Conservation (phyloP, 306 rosid genomes). For the Rosa multiflora region DNA sequence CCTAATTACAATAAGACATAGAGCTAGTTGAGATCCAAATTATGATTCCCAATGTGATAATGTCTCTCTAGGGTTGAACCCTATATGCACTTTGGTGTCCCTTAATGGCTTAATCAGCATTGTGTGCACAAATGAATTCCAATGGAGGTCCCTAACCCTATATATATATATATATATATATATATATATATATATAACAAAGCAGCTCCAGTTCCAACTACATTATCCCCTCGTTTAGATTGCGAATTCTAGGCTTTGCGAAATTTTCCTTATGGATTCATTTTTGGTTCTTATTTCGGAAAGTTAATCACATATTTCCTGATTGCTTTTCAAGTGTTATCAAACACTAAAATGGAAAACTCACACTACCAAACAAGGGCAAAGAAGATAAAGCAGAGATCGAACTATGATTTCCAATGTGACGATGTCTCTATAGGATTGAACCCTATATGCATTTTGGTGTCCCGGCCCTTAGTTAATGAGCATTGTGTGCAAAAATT, state of each 20-base stretch:
- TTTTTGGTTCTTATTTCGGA: too few species aligned
- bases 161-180: not conserved
- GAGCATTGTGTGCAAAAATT: not conserved
- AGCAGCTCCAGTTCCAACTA: not conserved
- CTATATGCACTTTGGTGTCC: not conserved
- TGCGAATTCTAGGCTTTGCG: not conserved
- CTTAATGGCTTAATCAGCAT: not conserved
- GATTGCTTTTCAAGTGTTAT: not conserved
- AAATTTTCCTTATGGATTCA: too few species aligned
- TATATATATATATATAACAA: not conserved
- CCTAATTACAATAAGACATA: not conserved
- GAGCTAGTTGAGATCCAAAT: not conserved
- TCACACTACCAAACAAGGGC: not conserved
- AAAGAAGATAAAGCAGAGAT: not conserved
- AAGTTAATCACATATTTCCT: not conserved
- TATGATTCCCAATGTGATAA: not conserved
- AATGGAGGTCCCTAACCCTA: not conserved
- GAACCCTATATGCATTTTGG: not conserved
- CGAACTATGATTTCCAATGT: not conserved
- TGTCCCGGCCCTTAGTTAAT: not conserved
- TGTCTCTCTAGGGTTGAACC: not conserved
- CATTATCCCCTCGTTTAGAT: not conserved
- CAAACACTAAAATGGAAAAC: not conserved
- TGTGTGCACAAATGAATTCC: not conserved
- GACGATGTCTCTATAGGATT: not conserved